Conservation (phyloP, 768 basidiomycete species). For the Boletales sp. region DNA sequence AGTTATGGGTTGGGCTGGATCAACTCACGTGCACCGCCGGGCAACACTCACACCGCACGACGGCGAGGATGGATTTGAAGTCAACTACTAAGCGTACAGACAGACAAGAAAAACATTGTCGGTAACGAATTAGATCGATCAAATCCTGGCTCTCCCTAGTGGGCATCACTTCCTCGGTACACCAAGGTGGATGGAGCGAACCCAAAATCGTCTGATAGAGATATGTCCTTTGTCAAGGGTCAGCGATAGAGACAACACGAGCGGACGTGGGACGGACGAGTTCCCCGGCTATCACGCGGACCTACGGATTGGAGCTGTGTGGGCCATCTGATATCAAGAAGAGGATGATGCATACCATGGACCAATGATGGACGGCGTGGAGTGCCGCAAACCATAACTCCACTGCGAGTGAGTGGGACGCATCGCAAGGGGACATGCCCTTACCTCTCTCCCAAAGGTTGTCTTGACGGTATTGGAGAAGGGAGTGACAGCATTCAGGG, state of each 20-base stretch:
- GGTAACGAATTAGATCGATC: conserved; percentile 10
- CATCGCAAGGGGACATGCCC: background rate
- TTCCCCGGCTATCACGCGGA: conserved; percentile 82
- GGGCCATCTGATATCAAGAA: background rate
- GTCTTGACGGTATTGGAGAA: conserved; percentile 70
- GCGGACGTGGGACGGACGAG: conserved; percentile 45
- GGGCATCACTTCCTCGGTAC: conserved; percentile 66
- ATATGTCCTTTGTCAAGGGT: conserved; percentile 48
- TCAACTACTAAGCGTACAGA: no score
- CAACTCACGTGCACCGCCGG: conserved; percentile 19
- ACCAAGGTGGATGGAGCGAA: conserved; percentile 84
- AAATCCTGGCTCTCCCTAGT: conserved; percentile 65
- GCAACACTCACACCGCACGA: no score
- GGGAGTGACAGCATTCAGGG: conserved; percentile 78
- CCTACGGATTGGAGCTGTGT: conserved; percentile 37
- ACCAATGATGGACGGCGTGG: conserved; percentile 90
- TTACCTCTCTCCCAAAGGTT: conserved; percentile 81
- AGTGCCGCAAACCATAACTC: conserved; percentile 85
- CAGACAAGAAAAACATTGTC: no score
- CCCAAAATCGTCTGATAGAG: conserved; percentile 72
- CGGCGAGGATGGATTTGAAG: no score
- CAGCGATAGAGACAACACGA: conserved; percentile 1
- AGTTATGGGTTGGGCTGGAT: background rate
- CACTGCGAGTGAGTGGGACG: conserved; percentile 5
- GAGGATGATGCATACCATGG: conserved; percentile 56